These are phyloP conservation scores for Candida palmyrensis DNA, from an alignment of 805 yeast species.

Conservation along the genomic window DNA sequence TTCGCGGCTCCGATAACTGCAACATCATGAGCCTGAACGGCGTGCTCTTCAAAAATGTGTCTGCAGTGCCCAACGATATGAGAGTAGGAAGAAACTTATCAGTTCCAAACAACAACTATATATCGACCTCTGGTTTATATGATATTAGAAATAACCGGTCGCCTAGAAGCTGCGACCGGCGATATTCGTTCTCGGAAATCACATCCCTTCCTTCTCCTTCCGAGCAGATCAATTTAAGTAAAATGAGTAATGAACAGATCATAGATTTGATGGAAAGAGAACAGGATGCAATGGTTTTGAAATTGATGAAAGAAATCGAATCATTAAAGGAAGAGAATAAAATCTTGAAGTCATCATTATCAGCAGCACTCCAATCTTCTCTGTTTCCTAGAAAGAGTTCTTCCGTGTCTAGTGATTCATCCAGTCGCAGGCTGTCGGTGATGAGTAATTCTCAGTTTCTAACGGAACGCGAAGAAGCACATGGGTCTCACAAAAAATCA, in stretches of 20 bases:
- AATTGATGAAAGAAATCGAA: conserved; percentile 58
- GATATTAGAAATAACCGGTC: conserved; percentile 5
- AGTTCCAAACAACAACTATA: conserved; percentile 1
- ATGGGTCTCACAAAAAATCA: conserved; percentile 1
- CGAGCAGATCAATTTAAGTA: conserved; percentile 1
- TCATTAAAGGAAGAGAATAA: conserved; percentile 50
- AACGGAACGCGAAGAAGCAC: background rate
- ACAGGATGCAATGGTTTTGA: conserved; percentile 70
- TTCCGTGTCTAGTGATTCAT: background rate
- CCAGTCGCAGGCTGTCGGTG: background rate
- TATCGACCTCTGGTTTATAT: conserved; percentile 4
- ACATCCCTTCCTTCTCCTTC: conserved; percentile 3
- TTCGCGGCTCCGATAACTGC: too few relatives aligned
- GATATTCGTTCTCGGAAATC: conserved; percentile 3
- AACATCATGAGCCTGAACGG: too few relatives aligned
- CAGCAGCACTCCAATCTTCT: conserved; percentile 2
- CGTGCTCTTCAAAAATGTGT: conserved; percentile 5
- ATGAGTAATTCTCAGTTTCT: background rate
- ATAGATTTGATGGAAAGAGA: conserved; percentile 64
- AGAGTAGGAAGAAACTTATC: conserved; percentile 8
- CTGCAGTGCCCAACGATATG: conserved; percentile 9
- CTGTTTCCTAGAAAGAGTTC: conserved; percentile 1
- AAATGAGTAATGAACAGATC: conserved; percentile 41
- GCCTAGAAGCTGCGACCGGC: background rate
- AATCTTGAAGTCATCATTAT: conserved; percentile 18